These are phyloP conservation scores for Hyphodiscus sp. DNA, from an alignment of 2,329 filamentous ascomycete species.

Conservation along the genomic window DNA sequence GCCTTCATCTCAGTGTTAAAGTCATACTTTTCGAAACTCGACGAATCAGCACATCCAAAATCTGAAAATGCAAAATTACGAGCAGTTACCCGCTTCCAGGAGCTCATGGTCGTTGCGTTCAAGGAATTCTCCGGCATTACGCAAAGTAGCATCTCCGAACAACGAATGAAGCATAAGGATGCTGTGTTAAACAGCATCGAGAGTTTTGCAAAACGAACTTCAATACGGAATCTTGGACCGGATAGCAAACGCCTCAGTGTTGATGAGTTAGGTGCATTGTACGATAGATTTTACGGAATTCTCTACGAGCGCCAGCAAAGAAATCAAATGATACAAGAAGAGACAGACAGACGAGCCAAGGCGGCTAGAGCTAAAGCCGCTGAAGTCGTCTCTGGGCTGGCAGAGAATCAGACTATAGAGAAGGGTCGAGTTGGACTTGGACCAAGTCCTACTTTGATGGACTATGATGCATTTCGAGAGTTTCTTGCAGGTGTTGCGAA, in stretches of 20 bases:
- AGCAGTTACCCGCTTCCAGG: slow-evolving; percentile 92
- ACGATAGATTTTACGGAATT: slow-evolving; percentile 89
- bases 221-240: slow-evolving; percentile 88
- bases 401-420: slow-evolving; percentile 53
- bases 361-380: slow-evolving; percentile 49
- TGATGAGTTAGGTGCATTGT: slow-evolving; percentile 82
- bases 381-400: slow-evolving; percentile 36
- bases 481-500: slow-evolving; percentile 84
- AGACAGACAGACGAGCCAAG: slow-evolving; percentile 60
- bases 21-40: slow-evolving; percentile 84
- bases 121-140: slow-evolving; percentile 97
- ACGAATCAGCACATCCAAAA: slow-evolving; percentile 92
- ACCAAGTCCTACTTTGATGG: slow-evolving; percentile 87
- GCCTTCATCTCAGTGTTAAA: slow-evolving; percentile 96
- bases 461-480: slow-evolving; percentile 92
- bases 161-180: slow-evolving; percentile 88
- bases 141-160: slow-evolving; percentile 82
- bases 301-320: slow-evolving; percentile 89
- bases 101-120: slow-evolving; percentile 98
- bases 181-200: slow-evolving; percentile 93
- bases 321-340: slow-evolving; percentile 69
- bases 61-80: slow-evolving; percentile 93
- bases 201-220: slow-evolving; percentile 93
- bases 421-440: slow-evolving; percentile 83
- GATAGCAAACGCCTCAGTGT: slow-evolving; percentile 86